These are phyloP conservation scores for Zasmidium angulare DNA, from an alignment of 2,329 filamentous ascomycete species.

Conservation along the genomic window DNA sequence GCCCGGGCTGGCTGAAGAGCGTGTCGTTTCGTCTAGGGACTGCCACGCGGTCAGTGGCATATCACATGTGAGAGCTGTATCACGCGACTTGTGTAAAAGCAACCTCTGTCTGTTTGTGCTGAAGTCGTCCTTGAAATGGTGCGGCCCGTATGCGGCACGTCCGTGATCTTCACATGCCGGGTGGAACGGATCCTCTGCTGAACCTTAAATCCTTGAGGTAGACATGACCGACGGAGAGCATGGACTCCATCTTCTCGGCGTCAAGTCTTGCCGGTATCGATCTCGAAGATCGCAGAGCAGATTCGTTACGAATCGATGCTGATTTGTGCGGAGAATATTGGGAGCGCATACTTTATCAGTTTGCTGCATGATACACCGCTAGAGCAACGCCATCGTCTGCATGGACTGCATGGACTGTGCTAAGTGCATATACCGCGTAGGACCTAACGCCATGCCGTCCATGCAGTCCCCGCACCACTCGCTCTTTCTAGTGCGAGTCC, in stretches of 20 bases:
- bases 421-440: background rate
- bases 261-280: background rate
- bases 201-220: background rate
- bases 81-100: no score
- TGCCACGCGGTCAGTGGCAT: background rate
- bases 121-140: background rate
- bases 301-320: background rate
- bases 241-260: background rate
- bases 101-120: no score
- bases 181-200: background rate
- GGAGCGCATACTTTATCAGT: background rate
- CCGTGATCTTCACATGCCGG: background rate
- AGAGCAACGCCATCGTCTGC: no score
- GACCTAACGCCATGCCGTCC: background rate
- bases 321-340: background rate
- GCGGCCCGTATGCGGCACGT: background rate
- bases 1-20: background rate
- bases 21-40: background rate
- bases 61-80: no score
- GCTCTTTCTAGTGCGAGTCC: background rate
- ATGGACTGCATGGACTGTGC: no score
- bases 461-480: background rate
- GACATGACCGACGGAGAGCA: background rate
- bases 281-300: background rate
- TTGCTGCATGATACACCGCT: background rate